phyloP scores from a whole-genome alignment of 2,329 filamentous ascomycete species.

The Talaromyces pinophilus region DNA sequence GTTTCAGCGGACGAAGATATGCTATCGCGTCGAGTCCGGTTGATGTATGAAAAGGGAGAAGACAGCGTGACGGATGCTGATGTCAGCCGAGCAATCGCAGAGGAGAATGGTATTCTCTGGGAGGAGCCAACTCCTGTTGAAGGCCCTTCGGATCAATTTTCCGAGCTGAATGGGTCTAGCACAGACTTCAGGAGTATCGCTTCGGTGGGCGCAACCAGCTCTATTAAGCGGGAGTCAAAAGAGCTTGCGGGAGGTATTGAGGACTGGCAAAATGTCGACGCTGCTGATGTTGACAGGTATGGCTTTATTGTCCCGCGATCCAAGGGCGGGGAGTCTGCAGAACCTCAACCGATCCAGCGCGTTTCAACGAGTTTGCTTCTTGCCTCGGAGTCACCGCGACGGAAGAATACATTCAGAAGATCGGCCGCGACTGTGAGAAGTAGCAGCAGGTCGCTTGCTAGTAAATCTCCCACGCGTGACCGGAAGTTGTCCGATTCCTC shows the following conservation, averaged over 20 bases:
- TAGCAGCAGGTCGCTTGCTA: slow-evolving; percentile 46
- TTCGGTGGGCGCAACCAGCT: slow-evolving; percentile 34
- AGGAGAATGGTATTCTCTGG: slow-evolving; percentile 44
- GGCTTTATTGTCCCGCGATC: slow-evolving; percentile 59
- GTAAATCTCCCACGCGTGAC: slow-evolving; percentile 40
- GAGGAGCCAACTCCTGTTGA: slow-evolving; percentile 39
- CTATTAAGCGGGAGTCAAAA: slow-evolving; percentile 53
- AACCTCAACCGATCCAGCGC: slow-evolving; percentile 54
- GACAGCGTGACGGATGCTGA: slow-evolving; percentile 53
- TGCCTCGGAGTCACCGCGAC: slow-evolving; percentile 57
- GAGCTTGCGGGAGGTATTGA: slow-evolving; percentile 65
- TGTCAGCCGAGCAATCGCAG: slow-evolving; percentile 39
- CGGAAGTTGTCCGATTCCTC: slow-evolving; percentile 45
- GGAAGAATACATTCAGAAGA: slow-evolving; percentile 54
- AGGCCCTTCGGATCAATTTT: slow-evolving; percentile 31
- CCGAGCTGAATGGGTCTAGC: slow-evolving; percentile 31
- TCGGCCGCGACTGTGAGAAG: slow-evolving; percentile 51
- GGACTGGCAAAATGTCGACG: slow-evolving; percentile 63
- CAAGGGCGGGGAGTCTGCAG: slow-evolving; percentile 27
- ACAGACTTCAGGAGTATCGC: slow-evolving; percentile 33
- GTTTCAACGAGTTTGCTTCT: slow-evolving; percentile 62
- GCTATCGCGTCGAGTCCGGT: slow-evolving; percentile 62
- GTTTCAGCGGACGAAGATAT: slow-evolving; percentile 66
- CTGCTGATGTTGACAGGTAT: slow-evolving; percentile 63
- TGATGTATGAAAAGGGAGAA: slow-evolving; percentile 65